A percentile compares a stretch with the other conserved stretches of the same genome.
These are phyloP conservation scores for Aspergillus ochraceoroseus DNA, from an alignment of 2,329 filamentous ascomycete species.

Conservation along the genomic window DNA sequence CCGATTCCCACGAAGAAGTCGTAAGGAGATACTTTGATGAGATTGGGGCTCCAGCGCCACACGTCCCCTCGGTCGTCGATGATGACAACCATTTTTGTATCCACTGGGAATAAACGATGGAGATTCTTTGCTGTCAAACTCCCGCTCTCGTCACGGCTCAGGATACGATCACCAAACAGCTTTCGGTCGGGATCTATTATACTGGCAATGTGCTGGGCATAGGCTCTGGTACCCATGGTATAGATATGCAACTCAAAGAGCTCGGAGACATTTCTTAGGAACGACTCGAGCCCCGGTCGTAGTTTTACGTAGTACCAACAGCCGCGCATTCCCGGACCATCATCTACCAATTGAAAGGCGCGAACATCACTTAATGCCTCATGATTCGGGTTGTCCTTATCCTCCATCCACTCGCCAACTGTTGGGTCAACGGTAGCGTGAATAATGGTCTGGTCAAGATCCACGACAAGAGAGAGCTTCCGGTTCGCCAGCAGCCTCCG, in stretches of 20 bases:
- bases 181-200: slow-evolving; percentile 87
- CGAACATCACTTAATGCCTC: slow-evolving; percentile 82
- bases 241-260: slow-evolving; percentile 96
- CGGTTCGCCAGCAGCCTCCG: slow-evolving; percentile 70
- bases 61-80: slow-evolving; percentile 97
- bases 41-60: slow-evolving; percentile 87
- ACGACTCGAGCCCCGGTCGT: slow-evolving; percentile 76
- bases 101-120: slow-evolving; percentile 86
- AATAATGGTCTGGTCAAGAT: slow-evolving; percentile 97
- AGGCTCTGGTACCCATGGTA: slow-evolving; percentile 98
- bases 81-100: slow-evolving; percentile 98
- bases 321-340: slow-evolving; percentile 67
- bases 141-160: slow-evolving; percentile 95
- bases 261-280: slow-evolving; percentile 69
- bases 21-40: slow-evolving; percentile 91
- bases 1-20: slow-evolving; percentile 98
- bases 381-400: slow-evolving; percentile 84
- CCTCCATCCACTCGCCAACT: slow-evolving; percentile 89
- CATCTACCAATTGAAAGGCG: slow-evolving; percentile 83
- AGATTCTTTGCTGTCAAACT: slow-evolving; percentile 87
- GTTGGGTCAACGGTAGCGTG: slow-evolving; percentile 97
- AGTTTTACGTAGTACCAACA: slow-evolving; percentile 99
- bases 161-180: slow-evolving; percentile 88
- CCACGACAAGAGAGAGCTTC: slow-evolving; percentile 90
- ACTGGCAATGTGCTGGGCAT: slow-evolving; percentile 83